Evolutionary conservation across 2,329 filamentous ascomycete species (phyloP).

Genomic region (Sporothrix globosa): DNA sequence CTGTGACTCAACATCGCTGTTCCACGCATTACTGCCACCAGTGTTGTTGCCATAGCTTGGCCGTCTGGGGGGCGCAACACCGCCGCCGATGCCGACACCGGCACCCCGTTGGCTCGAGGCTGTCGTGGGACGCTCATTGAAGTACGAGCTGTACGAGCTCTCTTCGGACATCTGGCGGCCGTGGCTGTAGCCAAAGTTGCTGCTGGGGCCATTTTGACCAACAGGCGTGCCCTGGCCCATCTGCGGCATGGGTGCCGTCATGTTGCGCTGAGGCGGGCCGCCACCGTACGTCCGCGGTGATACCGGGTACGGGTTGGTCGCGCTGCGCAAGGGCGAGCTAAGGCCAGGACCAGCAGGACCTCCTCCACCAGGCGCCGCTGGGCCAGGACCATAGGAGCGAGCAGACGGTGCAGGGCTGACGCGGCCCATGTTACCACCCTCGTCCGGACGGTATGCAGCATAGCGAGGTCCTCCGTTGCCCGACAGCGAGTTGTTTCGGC

Average conservation of each 20-base stretch:
- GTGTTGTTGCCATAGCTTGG: constrained; percentile 31
- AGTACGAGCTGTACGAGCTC: constrained; percentile 35
- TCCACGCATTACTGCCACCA: constrained; percentile 31
- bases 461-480: constrained; percentile 30
- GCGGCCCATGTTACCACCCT: constrained; percentile 34
- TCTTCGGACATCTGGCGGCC: constrained; percentile 34
- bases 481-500: constrained; percentile 25
- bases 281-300: constrained; percentile 10
- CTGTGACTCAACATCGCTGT: constrained; percentile 37
- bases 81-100: neutral
- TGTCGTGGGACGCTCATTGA: constrained; percentile 28
- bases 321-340: constrained; percentile 39
- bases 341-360: constrained; percentile 21
- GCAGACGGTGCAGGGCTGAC: constrained; percentile 43
- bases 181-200: constrained; percentile 30
- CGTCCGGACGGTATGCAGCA: constrained; percentile 5
- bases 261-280: constrained; percentile 41
- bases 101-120: constrained; percentile 28
- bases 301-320: constrained; percentile 38
- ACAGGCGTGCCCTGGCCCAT: constrained; percentile 28
- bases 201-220: neutral
- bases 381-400: constrained; percentile 34
- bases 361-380: neutral
- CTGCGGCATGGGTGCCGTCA: constrained; percentile 43
- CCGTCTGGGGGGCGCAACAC: constrained; percentile 7